Percentiles rank a stretch among this genome's conserved stretches.
Evolutionary conservation across 2,329 filamentous ascomycete genomes (phyloP).

Genomic region (Teratosphaeria nubilosa): DNA sequence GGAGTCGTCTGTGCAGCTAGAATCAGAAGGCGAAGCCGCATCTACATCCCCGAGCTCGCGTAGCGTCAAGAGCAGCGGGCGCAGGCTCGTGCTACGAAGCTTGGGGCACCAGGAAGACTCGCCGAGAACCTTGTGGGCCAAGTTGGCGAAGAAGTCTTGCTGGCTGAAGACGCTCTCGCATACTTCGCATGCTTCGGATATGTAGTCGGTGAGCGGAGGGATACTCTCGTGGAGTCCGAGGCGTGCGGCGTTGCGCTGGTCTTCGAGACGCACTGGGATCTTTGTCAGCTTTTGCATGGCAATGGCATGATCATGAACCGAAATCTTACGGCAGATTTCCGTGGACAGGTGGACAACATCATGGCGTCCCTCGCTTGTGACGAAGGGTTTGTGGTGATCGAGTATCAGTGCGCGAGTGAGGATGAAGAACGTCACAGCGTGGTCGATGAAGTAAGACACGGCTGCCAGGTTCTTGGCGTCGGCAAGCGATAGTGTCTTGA

Average conservation of each 20-base stretch:
- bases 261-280: not conserved
- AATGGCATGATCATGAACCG: not conserved
- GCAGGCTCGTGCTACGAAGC: not conserved
- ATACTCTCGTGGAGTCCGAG: not conserved
- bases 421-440: not conserved
- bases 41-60: not conserved
- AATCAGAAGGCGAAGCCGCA: not conserved
- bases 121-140: not conserved
- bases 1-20: not conserved
- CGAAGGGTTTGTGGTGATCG: not conserved
- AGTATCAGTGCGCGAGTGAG: constrained; percentile 1
- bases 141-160: not conserved
- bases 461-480: not conserved
- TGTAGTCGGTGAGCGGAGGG: not conserved
- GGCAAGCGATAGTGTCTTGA: not conserved
- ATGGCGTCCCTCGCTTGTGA: not conserved
- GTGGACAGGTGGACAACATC: not conserved
- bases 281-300: not conserved
- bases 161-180: not conserved
- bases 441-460: not conserved
- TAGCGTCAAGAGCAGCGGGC: not conserved
- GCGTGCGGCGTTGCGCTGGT: not conserved
- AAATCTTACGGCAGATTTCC: not conserved
- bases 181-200: not conserved
- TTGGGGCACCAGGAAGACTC: not conserved